Base-by-base conservation (phyloP, 2,329 filamentous ascomycete genomes). In the Phaeosphaeriaceae sp. region DNA sequence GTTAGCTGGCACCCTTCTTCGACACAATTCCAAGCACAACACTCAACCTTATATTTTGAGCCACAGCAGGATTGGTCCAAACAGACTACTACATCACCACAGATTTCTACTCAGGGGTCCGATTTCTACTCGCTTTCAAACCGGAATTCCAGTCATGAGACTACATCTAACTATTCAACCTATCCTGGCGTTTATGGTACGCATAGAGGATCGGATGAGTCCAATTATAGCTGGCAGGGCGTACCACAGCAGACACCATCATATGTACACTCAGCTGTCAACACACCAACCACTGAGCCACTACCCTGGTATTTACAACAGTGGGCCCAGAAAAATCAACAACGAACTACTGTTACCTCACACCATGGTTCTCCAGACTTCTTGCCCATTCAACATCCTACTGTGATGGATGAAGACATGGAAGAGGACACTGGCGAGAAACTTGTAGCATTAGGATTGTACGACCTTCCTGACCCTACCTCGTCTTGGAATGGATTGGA, bases 371-470 rank as follows among this genome's bases (percentile, higher is more conserved):
- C 69, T 3, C 48, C 54, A 51, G 79, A 83, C 38, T 83, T 84
- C 42, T 74, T 83, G 2, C 77, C 79, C 4, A 72, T 76, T 3
- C 81, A 84, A 55, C 76, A 82, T 37, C 47, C 53, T 2, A 76
- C 80, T 42, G 74, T 79, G 12, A 66, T 69, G 16, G 68, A 79
- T 26, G 70, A 79, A 9, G 81, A 85, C 39, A 81, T 83, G 48
- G 58, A 83, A 39, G 83, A 84, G 21, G 68, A 79, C 20, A 77
- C 82, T 12, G 87, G 85, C 30, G 88, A 92, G 63, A 87, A 91
- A 51, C 79, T 93, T 1, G 81, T 92, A n/a, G 89, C 89, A 16
- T 87, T 94, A 82, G 90, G 90, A 0, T 81, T 94, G 0, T 94
- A 94, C 70, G 89, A 91, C 63, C 77, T 83, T 4, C 88, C 88